A percentile compares a stretch with the other conserved stretches of the same genome.
Conservation (phyloP, 225 moss, liverwort and hornwort genomes). For the Ulota crispa region DNA sequence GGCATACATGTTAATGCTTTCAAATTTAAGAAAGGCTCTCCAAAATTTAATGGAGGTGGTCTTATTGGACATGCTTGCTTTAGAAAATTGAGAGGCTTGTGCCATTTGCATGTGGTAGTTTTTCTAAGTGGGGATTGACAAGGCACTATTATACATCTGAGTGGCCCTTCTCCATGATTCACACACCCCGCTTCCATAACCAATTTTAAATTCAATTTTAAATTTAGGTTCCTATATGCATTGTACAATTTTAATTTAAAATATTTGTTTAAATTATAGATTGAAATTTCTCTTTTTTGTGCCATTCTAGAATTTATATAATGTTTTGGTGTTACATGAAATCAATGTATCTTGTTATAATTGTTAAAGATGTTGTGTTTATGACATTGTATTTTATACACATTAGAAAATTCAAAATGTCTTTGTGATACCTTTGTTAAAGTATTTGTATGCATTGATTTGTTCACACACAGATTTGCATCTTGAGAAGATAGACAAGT, state of each 20-base stretch:
- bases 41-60: constrained; percentile 30
- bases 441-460: neutral
- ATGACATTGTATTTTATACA: accelerated
- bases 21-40: constrained; percentile 22
- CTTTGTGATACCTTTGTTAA: neutral
- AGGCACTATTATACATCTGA: constrained; percentile 34
- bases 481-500: neutral
- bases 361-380: neutral
- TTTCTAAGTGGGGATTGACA: constrained; percentile 29
- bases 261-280: neutral
- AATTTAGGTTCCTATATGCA: neutral
- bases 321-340: neutral
- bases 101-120: constrained; percentile 17
- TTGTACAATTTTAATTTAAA: neutral
- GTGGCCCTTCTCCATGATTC: constrained; percentile 24
- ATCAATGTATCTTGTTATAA: neutral
- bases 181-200: constrained; percentile 22
- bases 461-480: neutral
- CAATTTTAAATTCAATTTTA: neutral
- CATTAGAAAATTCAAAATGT: neutral
- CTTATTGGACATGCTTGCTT: constrained; percentile 29
- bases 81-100: constrained; percentile 19
- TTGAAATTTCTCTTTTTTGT: neutral
- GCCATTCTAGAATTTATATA: neutral
- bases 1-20: constrained; percentile 54